Base-by-base conservation (phyloP, 768 basidiomycete genomes). In the Psilocybe cyanescens region DNA sequence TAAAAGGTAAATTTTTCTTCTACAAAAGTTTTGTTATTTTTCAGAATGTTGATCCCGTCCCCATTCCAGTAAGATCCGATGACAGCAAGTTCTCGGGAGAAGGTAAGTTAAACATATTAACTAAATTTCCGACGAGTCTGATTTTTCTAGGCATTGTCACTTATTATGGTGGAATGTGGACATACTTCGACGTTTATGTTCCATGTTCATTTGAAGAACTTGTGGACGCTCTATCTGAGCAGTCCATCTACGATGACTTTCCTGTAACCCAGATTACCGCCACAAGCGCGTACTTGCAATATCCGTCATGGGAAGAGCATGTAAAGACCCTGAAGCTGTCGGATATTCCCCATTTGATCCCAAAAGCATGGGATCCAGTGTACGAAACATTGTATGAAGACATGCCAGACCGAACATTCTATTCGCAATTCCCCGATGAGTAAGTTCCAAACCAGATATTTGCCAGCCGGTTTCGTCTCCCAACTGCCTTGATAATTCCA, bases 1-100 rank as follows among this genome's bases (percentile, higher is more conserved):
- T 67, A 30, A 47, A 58, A 58, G 58, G 66, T 66, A 31, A 8
- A 0, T 44, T 44, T 44, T 3, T 1, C n/a, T 4, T n/a, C 4
- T 44, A n/a, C 14, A 24, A 24, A 24, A 12, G 1, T 16, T 0
- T 14, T 44, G 41, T 16, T n/a, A 44, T 44, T 16, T 44, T 11
- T 44, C 14, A 1, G 37, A 14, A 39, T 39, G 37, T 39, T 44
- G 14, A 44, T 44, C 0, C 0, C 14, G 4, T 44, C 14, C 14
- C 5, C 1, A 12, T 1, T 44, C 1, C 2, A 44, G 41, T 1
- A 0, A 12, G 6, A 12, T 44, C 1, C 3, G 3, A 8, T 6
- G 41, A 44, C n/a, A 11, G 0, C 7, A 35, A 35, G 41, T 44
- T n/a, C 14, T 44, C 41, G 0, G 41, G 33, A 35, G 33, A 35